Base-by-base conservation (phyloP, 1,284 basidiomycete species). In the Coniferiporia sulphurascens region DNA sequence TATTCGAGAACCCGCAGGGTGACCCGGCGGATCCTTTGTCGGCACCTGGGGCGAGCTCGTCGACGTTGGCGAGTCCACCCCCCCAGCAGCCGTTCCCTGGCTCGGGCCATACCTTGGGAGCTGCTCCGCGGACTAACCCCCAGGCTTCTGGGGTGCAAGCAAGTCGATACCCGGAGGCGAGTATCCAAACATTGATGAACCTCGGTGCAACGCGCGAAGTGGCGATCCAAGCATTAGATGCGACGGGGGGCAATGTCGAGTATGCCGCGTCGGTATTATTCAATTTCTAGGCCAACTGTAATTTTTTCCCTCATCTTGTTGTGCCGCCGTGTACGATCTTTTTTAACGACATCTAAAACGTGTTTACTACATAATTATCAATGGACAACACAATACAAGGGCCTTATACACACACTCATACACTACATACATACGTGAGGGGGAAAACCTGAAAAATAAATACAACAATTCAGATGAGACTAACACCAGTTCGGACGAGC, bases 191-290 rank as follows among this genome's bases (percentile, higher is more conserved):
- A 9, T 69, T 98, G 9, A 82, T 93, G 72, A 81, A 79, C 35
- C 76, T 96, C 1, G 95, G 95, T 1, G 91, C 84, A 1, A 76
- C 83, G 15, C 77, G 87, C 59, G 86, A 91, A 52, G 75, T 88
- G 34, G 95, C 95, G 0, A 83, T 93, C 13, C 82, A 81, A 55
- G 78, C 88, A 21, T 75, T 98, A 57, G 83, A 89, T 19, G 90
- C 91, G 4, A 82, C 91, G 1, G 85, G 84, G 1, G 95, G 95
- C 0, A 93, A 96, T 68, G 77, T 95, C 5, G 93, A 98, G 62
- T 77, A 91, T 17, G 95, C 95, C 2, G 95, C 92, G 3, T 93
- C 91, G 38, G 75, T 96, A 71, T 72, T 97, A 53, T 98, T 98
- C 70, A 88, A 56, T 38, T 59, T 63, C 41, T 59, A 43, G 58